Percentiles rank a stretch among this genome's conserved stretches.
Conservation (phyloP, 805 yeast species). For the Kockiozyma suomiensis region DNA sequence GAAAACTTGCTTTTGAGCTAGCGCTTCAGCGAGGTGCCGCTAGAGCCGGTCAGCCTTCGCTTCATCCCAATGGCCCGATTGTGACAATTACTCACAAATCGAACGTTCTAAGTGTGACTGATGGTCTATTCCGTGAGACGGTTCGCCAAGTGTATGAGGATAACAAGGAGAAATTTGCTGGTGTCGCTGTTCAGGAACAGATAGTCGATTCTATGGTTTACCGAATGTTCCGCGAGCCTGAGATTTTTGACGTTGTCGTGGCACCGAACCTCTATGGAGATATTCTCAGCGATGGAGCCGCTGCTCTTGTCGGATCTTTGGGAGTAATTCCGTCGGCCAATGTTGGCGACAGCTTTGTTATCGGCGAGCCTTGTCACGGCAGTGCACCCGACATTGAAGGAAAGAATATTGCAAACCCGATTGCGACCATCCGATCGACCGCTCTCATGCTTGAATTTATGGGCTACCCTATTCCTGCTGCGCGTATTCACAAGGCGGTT, state of each 20-base stretch:
- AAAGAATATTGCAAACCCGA: constrained; percentile 73
- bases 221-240: constrained; percentile 98
- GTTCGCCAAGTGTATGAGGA: constrained; percentile 59
- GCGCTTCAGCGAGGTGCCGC: constrained; percentile 87
- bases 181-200: constrained; percentile 81
- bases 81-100: constrained; percentile 96
- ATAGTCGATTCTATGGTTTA: constrained; percentile 99
- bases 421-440: constrained; percentile 96
- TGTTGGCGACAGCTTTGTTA: constrained; percentile 93
- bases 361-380: constrained; percentile 99
- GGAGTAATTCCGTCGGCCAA: constrained; percentile 99
- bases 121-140: constrained; percentile 95
- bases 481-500: constrained; percentile 89
- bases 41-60: constrained; percentile 50
- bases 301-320: constrained; percentile 94
- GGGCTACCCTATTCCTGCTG: constrained; percentile 88
- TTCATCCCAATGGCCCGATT: constrained; percentile 61
- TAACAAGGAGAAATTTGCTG: constrained; percentile 57
- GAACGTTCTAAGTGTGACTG: constrained; percentile 87
- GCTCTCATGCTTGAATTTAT: constrained; percentile 97
- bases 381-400: constrained; percentile 99
- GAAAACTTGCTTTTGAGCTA: constrained; percentile 87
- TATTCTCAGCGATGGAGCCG: constrained; percentile 95
- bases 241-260: constrained; percentile 94
- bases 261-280: constrained; percentile 99